Evolutionary conservation across 305 asterid genomes (phyloP), one percentile per base, ranked within the genome.

Genomic region (Fraxinus dipetala): DNA sequence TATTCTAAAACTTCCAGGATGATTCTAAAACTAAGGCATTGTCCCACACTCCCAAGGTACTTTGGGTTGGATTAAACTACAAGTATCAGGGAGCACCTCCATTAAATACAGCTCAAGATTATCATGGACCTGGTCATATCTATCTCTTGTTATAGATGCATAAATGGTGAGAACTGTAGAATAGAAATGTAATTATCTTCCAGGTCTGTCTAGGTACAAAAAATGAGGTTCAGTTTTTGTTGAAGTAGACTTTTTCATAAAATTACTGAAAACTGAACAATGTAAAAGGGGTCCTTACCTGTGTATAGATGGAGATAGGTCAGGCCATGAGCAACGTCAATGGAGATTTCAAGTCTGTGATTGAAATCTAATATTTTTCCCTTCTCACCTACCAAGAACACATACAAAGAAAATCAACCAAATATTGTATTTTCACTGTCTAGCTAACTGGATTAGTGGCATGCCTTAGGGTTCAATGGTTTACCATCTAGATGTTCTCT

Each of bases 401-500:
- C 99, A 98, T 92, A 87, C 65, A 56, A 87, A 86, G 75, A 85
- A 82, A 76, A 85, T 78, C 51, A 86, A 63, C 40, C 72, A 83
- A 81, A 72, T 61, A 75, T 76, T 56, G 72, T 5, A 38, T 31
- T 59, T 65, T 76, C 22, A 67, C 35, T 28, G 40, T 30, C 40
- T 20, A 18, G 74, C 61, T 51, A 72, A 32, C 45, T 30, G 75
- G 32, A 70, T 32, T 78, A 77, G 56, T 77, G 75, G 76, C 69
- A 73, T 5, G 45, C 74, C 5, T 38, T 30, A 35, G 82, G 84
- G 82, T 78, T 32, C 81, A 82, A 84, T 51, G 86, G 48, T 72
- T 85, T 92, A 96, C 99, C 99, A 80, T 96, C 99, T 61, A 96
- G 89, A 89, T 94, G 97, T 82, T 94, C 99, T 89, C 99, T 90